phyloP scores from a whole-genome alignment of 2,329 filamentous ascomycete species.

The Pezicula radicicola region DNA sequence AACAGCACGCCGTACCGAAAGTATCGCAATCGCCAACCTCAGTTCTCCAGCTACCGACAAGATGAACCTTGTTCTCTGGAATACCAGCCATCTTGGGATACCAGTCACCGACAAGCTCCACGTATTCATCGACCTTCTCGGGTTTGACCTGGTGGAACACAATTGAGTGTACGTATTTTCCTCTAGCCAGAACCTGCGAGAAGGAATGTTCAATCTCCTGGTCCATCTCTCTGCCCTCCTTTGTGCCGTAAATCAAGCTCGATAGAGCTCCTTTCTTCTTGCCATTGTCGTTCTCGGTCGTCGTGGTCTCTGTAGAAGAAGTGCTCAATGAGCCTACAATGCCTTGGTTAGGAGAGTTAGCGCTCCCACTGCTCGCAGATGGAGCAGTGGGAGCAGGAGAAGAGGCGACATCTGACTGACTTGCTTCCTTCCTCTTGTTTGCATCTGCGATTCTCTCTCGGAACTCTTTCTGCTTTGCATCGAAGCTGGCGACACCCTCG shows the following conservation, averaged over 20 bases:
- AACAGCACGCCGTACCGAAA: slow-evolving; percentile 68
- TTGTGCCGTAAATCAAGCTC: slow-evolving; percentile 93
- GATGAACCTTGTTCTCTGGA: slow-evolving; percentile 88
- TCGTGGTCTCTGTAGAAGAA: slow-evolving; percentile 56
- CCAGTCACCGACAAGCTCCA: slow-evolving; percentile 83
- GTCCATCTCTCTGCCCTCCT: slow-evolving; percentile 90
- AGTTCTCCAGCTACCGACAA: slow-evolving; percentile 97
- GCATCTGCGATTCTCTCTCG: slow-evolving; percentile 75
- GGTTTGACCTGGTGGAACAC: slow-evolving; percentile 95
- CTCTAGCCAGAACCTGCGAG: slow-evolving; percentile 88
- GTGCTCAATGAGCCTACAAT: slow-evolving; percentile 60
- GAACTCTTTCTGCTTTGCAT: slow-evolving; percentile 80
- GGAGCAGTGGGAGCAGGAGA: slow-evolving; percentile 38
- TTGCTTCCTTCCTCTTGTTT: slow-evolving; percentile 79
- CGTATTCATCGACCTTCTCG: slow-evolving; percentile 93
- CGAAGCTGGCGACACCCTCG: slow-evolving; percentile 72
- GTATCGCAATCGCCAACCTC: slow-evolving; percentile 97
- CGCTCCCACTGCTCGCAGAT: slow-evolving; percentile 40
- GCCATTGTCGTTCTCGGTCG: slow-evolving; percentile 54
- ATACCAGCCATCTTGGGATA: slow-evolving; percentile 85
- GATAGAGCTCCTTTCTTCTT: slow-evolving; percentile 74
- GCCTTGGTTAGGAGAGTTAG: slow-evolving; percentile 28
- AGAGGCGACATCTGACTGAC: slow-evolving; percentile 56
- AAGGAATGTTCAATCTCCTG: slow-evolving; percentile 95
- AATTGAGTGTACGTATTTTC: slow-evolving; percentile 98